Base-by-base conservation (phyloP, 2,329 filamentous ascomycete genomes). In the Pestalotiopsis sp. region DNA sequence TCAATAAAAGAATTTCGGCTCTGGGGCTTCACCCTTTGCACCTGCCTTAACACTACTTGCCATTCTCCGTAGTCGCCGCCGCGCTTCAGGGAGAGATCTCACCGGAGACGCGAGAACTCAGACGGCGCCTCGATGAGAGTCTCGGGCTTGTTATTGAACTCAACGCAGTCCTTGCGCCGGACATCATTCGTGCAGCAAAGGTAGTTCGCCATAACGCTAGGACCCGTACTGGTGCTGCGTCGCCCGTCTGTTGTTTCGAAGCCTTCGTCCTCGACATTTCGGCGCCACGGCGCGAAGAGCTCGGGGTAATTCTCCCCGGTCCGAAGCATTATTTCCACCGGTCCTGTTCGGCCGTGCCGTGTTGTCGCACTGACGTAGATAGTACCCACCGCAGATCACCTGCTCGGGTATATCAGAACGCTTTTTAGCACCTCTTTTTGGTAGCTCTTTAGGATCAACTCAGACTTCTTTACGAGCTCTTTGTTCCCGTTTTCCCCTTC, bases 251-350 rank as follows among this genome's bases (percentile, higher is more conserved):
- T 68, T 48, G 26, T 71, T 52, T 66, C 24, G 58, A 67, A 10
- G 38, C 67, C 70, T 69, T 64, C 71, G 67, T 70, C 55, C 17
- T 68, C 67, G 5, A 68, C 57, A n/a, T 30, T 1, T 10, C 69
- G 68, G 40, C 66, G 69, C 10, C 67, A 63, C 0, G 70, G 70
- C 26, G 68, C 60, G 14, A 69, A 65, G 5, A 62, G 63, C 63
- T 73, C 69, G 5, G 75, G 70, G 59, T 71, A 69, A 64, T 84
- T 82, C 68, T 83, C 80, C 1, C 80, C 82, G 0, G 83, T 75
- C 70, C 79, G 83, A 62, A 80, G 78, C 72, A 83, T 75, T 56
- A 82, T 78, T 0, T 81, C 82, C 2, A 83, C 72, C 0, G 81
- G 82, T 35, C 63, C 79, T 81, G 67, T 83, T 81, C 30, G 80